phyloP scores from a whole-genome alignment of 768 basidiomycete genomes.

The Lactarius hengduanensis region DNA sequence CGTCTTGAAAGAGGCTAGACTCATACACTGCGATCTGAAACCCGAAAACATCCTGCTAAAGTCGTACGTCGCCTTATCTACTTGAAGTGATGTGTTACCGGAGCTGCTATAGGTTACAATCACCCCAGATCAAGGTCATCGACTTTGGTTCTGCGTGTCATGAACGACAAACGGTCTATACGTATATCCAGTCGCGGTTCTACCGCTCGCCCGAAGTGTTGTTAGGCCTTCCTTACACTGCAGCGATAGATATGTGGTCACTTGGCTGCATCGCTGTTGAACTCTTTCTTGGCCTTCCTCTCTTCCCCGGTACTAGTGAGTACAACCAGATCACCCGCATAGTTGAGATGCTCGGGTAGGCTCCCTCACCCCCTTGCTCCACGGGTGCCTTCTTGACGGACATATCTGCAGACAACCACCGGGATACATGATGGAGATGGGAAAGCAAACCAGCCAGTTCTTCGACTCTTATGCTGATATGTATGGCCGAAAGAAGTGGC shows the following conservation, averaged over 20 bases:
- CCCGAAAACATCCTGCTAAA: slow-evolving; percentile 98
- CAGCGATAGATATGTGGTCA: slow-evolving; percentile 99
- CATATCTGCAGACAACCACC: slow-evolving; percentile 70
- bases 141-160: slow-evolving; percentile 99
- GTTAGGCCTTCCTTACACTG: slow-evolving; percentile 89
- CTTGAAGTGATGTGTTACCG: slow-evolving; percentile 14
- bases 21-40: slow-evolving; percentile 98
- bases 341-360: slow-evolving; percentile 97
- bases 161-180: slow-evolving; percentile 99
- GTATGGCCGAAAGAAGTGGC: slow-evolving; percentile 79
- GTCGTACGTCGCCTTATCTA: slow-evolving; percentile 55
- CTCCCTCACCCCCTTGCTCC: slow-evolving; percentile 25
- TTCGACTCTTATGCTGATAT: slow-evolving; percentile 79
- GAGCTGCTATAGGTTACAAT: slow-evolving; percentile 67
- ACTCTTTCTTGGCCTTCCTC: slow-evolving; percentile 90
- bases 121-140: slow-evolving; percentile 98
- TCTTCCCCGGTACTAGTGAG: slow-evolving; percentile 98
- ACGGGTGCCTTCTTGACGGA: slow-evolving; percentile 14
- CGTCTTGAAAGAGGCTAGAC: slow-evolving; percentile 88
- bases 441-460: slow-evolving; percentile 93
- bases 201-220: slow-evolving; percentile 98
- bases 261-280: slow-evolving; percentile 98
- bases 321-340: slow-evolving; percentile 98
- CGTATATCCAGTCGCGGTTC: slow-evolving; percentile 98
- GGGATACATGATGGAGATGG: slow-evolving; percentile 88